Base-by-base conservation (phyloP, 1,284 basidiomycete genomes). In the Irpex sp. region DNA sequence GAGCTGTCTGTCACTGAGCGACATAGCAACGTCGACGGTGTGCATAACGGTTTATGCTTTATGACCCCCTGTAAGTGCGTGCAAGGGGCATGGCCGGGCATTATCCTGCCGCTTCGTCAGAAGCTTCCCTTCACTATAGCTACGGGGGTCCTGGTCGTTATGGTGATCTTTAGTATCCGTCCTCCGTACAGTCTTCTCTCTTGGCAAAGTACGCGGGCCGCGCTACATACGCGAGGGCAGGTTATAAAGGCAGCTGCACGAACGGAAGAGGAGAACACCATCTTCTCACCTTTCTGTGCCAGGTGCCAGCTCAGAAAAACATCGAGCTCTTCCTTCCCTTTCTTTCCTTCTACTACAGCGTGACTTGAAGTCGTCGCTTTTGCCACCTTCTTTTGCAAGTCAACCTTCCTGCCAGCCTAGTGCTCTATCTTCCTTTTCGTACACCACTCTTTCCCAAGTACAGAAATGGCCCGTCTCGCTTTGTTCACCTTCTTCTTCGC, bases 401-500 rank as follows among this genome's bases (percentile, higher is more conserved):
- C 53, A 9, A 36, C 21, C 53, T 21, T 15, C 5, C 9, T 60
- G 53, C 49, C 47, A 60, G 33, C 59, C 51, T 39, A 19, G 51
- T 51, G 59, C 37, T 39, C 49, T 21, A 19, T 31, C 19, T 37
- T 8, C 36, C 54, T 35, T 17, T 61, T 50, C 49, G 43, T 56
- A 51, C n/a, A 17, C 31, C 53, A 26, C 35, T 31, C 31, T 33
- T 33, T 33, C 17, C 31, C 33, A 55, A 31, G 13, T 15, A 55
- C 33, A 55, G 53, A 11, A n/a, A 61, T 61, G 60, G 60, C 55
- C n/a, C 54, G 54, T 39, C 36, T 61, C 17, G 35, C 36, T 26
- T 46, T 61, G 31, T 31, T 61, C 55, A 50, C 60, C 39, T 26
- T 61, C 31, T 33, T 39, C 15, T 7, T 55, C 15, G 31, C 33